These are phyloP conservation scores for Psidium guajava DNA, from an alignment of 345 rosid genomes.

Conservation along the genomic window DNA sequence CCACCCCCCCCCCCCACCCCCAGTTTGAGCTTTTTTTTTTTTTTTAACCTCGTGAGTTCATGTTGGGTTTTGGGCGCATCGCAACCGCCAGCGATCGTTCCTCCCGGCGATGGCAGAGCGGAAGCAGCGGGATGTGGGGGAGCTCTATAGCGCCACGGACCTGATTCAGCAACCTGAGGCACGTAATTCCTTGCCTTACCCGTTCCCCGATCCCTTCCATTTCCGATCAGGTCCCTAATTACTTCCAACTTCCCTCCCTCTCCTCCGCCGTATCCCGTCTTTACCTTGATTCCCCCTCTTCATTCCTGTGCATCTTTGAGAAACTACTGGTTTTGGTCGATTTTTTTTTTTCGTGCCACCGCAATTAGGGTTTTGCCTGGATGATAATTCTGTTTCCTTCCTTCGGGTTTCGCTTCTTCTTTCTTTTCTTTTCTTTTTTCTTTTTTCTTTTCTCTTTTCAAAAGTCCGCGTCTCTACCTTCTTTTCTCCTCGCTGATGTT, in stretches of 20 bases:
- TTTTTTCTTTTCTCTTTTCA: neutral
- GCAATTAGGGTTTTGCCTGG: neutral
- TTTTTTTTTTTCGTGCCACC: neutral
- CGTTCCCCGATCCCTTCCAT: neutral
- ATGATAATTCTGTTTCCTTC: neutral
- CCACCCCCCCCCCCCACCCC: neutral
- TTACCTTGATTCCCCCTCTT: neutral
- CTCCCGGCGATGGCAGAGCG: constrained; percentile 19
- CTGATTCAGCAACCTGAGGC: constrained; percentile 36
- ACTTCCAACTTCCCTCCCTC: neutral
- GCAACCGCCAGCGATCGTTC: constrained; percentile 9
- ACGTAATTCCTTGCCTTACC: constrained; percentile 16
- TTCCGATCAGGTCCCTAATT: neutral
- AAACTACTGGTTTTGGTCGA: neutral
- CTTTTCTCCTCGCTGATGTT: neutral
- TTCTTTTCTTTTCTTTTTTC: too few species aligned
- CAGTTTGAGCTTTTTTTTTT: neutral
- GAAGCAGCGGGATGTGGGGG: constrained; percentile 19
- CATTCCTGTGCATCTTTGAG: neutral
- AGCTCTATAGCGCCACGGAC: constrained; percentile 22
- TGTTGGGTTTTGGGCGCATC: neutral
- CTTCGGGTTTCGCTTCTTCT: neutral
- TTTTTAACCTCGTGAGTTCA: neutral
- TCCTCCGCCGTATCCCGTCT: neutral
- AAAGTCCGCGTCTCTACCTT: neutral